Evolutionary conservation across 345 rosid genomes (phyloP).

Genomic region (Eucalyptus albens): DNA sequence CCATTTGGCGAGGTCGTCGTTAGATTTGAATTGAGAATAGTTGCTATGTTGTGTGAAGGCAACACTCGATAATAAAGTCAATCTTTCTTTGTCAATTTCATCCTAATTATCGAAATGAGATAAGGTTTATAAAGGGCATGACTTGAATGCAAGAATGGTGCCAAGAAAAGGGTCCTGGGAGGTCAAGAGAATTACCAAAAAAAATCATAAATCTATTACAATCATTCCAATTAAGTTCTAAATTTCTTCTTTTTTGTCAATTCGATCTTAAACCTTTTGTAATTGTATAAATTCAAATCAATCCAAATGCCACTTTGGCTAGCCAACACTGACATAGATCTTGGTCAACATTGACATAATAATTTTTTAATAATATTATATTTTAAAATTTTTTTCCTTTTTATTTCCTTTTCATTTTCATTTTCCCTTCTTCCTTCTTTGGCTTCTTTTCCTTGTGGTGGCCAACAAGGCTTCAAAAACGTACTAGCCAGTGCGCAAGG

Average conservation of each 20-base stretch:
- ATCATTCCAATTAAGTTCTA: rapidly evolving
- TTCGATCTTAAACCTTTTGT: rapidly evolving
- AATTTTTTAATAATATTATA: too few species aligned
- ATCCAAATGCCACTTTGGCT: too few species aligned
- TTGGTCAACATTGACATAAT: rapidly evolving
- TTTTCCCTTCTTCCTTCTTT: too few species aligned
- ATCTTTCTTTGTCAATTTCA: not conserved
- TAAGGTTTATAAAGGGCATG: not conserved
- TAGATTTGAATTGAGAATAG: not conserved
- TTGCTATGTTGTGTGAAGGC: not conserved
- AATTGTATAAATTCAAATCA: rapidly evolving
- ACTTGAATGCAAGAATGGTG: not conserved
- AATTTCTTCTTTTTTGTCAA: rapidly evolving
- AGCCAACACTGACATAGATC: too few species aligned
- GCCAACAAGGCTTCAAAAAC: too few species aligned
- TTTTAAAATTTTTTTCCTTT: too few species aligned
- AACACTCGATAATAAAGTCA: not conserved
- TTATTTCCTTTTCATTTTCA: too few species aligned
- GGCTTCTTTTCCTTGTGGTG: too few species aligned
- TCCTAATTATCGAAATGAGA: not conserved
- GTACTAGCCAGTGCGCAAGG: too few species aligned
- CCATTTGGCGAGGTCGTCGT: not conserved
- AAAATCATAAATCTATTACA: too few species aligned
- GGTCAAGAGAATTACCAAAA: too few species aligned
- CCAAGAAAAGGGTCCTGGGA: not conserved